Conservation (phyloP, 2,329 filamentous ascomycete genomes). For the Penicillium digitatum region DNA sequence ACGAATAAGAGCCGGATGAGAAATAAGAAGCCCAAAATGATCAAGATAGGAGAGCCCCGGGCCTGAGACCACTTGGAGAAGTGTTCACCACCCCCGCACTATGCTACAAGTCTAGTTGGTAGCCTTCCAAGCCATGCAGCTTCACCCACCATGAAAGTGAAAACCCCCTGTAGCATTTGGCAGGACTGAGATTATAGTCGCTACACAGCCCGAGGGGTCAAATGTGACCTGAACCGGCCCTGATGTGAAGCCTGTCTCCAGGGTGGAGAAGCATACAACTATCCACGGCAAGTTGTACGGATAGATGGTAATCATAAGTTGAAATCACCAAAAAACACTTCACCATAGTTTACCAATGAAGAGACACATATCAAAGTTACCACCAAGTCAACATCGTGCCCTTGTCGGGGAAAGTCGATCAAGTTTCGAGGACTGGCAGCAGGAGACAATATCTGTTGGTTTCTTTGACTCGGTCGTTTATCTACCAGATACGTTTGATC, state of each 20-base stretch:
- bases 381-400: constrained; percentile 20
- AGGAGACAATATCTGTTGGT: constrained; percentile 29
- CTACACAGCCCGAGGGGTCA: constrained; percentile 25
- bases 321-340: neutral
- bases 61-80: neutral
- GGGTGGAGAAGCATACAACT: constrained; percentile 19
- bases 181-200: constrained; percentile 29
- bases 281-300: constrained; percentile 29
- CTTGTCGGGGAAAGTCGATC: constrained; percentile 21
- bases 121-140: neutral
- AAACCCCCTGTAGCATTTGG: constrained; percentile 31
- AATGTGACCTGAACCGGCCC: constrained; percentile 32
- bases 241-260: constrained; percentile 26
- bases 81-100: constrained; percentile 4
- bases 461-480: constrained; percentile 43
- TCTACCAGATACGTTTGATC: constrained; percentile 36
- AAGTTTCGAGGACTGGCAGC: constrained; percentile 45
- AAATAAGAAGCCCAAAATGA: too few relatives aligned
- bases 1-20: too few relatives aligned
- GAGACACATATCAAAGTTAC: neutral
- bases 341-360: neutral
- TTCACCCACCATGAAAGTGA: constrained; percentile 11
- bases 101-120: neutral
- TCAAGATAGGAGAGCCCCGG: neutral
- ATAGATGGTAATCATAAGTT: constrained; percentile 14